Conservation (phyloP, 2,329 filamentous ascomycete genomes). For the Nothophoma quercina region DNA sequence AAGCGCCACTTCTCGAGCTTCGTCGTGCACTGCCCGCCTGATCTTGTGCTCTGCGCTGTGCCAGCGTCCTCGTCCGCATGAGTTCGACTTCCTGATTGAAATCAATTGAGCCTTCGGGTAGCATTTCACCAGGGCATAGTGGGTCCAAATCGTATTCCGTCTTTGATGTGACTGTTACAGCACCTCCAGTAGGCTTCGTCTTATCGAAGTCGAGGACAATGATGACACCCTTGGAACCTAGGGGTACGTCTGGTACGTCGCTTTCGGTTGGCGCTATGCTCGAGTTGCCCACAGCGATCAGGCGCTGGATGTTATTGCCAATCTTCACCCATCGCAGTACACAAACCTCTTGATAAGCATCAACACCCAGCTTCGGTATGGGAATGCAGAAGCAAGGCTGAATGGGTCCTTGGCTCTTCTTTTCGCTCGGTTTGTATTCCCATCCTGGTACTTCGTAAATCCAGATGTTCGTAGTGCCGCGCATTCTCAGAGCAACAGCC, state of each 20-base stretch:
- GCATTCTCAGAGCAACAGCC: slow-evolving; percentile 49
- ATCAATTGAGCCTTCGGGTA: slow-evolving; percentile 51
- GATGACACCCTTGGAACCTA: slow-evolving; percentile 47
- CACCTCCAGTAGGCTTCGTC: slow-evolving; percentile 29
- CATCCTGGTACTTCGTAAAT: slow-evolving; percentile 49
- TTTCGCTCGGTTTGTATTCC: slow-evolving; percentile 40
- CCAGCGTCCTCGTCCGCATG: slow-evolving; percentile 48
- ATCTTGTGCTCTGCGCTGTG: slow-evolving; percentile 46
- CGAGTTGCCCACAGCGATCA: slow-evolving; percentile 50
- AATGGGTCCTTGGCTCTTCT: slow-evolving; percentile 42
- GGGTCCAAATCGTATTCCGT: slow-evolving; percentile 49
- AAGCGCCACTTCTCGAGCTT: slow-evolving; percentile 35
- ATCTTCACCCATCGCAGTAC: slow-evolving; percentile 48
- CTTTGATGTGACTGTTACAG: slow-evolving; percentile 36
- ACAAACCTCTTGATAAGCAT: slow-evolving; percentile 47
- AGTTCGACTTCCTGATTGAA: slow-evolving; percentile 53
- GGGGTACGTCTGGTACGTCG: slow-evolving; percentile 36
- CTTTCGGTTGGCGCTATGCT: slow-evolving; percentile 32
- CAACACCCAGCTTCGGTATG: slow-evolving; percentile 41
- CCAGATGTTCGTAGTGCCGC: slow-evolving; percentile 50
- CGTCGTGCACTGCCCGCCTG: slow-evolving; percentile 31
- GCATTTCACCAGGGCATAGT: slow-evolving; percentile 46
- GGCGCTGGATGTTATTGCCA: slow-evolving; percentile 40
- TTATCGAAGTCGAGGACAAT: slow-evolving; percentile 51
- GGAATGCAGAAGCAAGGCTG: slow-evolving; percentile 49